phyloP scores from a whole-genome alignment of 1,284 basidiomycete species.

The Ustilago xerochloae region DNA sequence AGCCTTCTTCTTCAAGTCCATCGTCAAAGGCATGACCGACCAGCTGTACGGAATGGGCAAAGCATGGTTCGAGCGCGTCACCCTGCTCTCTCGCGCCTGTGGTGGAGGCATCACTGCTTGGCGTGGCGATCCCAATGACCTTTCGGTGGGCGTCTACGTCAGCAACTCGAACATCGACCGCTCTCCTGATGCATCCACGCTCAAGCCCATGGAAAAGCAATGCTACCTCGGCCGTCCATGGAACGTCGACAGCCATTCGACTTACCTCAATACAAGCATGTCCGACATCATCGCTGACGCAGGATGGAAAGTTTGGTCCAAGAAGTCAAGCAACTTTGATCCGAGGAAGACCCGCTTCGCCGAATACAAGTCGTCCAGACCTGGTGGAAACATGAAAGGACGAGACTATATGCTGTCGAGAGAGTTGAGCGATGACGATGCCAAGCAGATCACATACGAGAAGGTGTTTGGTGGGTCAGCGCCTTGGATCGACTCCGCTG shows the following conservation, averaged over 20 bases:
- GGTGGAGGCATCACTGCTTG: constrained; percentile 41
- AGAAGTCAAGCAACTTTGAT: constrained; percentile 11
- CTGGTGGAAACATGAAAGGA: not conserved
- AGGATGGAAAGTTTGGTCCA: constrained; percentile 30
- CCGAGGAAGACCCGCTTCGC: constrained; percentile 16
- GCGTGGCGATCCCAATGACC: constrained; percentile 29
- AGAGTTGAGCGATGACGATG: constrained; percentile 19
- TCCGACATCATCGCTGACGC: constrained; percentile 14
- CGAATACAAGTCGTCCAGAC: constrained; percentile 25
- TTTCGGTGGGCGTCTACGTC: constrained; percentile 25
- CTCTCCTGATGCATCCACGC: constrained; percentile 13
- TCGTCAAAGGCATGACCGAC: constrained; percentile 41
- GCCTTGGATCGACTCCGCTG: constrained; percentile 25
- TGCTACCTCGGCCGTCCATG: constrained; percentile 35
- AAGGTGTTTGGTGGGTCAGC: constrained; percentile 23
- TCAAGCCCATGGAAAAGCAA: not conserved
- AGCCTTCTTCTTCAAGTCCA: constrained; percentile 26
- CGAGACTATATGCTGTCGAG: constrained; percentile 7
- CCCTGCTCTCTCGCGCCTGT: constrained; percentile 26
- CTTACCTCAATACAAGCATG: constrained; percentile 35
- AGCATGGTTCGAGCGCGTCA: constrained; percentile 40
- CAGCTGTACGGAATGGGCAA: constrained; percentile 35
- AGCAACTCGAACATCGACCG: constrained; percentile 26
- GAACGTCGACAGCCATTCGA: constrained; percentile 19
- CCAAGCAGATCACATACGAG: constrained; percentile 12